Evolutionary conservation across 805 yeast genomes (phyloP), one percentile per base, ranked within the genome.

Genomic region (Candida chilensis): DNA sequence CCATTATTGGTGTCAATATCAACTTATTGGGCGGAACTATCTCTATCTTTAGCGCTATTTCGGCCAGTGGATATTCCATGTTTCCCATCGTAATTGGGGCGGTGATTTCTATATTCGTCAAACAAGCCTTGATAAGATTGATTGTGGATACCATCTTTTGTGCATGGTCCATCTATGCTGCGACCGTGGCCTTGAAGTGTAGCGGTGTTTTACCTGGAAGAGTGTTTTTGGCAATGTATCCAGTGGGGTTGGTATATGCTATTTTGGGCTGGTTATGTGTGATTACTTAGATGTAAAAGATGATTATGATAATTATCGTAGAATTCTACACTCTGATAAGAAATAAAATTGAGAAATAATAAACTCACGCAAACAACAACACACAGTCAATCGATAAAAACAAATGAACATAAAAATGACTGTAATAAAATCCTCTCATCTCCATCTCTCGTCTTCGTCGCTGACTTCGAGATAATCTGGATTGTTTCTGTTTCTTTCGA

Each of bases 51-150:
- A 73, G 74, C 28, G 85, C 85, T 3, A 58, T 79, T 31, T 73
- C 81, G 37, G 78, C 83, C 17, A 67, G 77, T 5, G 87, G 87
- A 1, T 78, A 78, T 56, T 74, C 80, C 10, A 52, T 75, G 47
- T 79, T 78, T 50, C 87, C 87, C 8, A 59, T 79, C 22, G 67
- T 75, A 3, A 43, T 71, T 7, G 74, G 78, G 0, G 69, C 76
- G 8, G 29, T 68, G 4, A 33, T 74, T 16, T 59, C 78, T 27
- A 54, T 71, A 15, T 46, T 71, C 12, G 52, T 76, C n/a, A 49
- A 54, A 27, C 54, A 63, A 60, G 64, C 66, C 37, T 48, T 74
- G 11, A 37, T 76, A 5, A 53, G 85, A 35, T 54, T 76, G 15
- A 50, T 64, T 0, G 35, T 75, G 11, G 66, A 67, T 49, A 13